Conservation (phyloP, 2,329 filamentous ascomycete genomes). For the Podosphaera aphanis region DNA sequence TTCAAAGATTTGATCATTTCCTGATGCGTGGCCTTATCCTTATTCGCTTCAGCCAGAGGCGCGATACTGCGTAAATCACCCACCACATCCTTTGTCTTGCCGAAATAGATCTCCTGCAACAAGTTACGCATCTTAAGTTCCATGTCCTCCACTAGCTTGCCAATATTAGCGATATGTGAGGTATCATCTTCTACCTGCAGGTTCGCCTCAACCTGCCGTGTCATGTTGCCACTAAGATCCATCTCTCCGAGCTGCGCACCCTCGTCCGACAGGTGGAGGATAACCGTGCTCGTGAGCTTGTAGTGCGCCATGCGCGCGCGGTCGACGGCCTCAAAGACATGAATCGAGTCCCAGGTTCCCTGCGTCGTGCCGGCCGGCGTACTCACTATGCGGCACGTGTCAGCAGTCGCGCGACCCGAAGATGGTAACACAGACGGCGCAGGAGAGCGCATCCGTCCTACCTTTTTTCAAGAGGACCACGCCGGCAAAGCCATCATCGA, state of each 20-base stretch:
- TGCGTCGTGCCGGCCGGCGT: conserved; percentile 40
- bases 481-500: conserved; percentile 93
- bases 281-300: conserved; percentile 92
- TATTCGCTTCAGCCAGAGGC: conserved; percentile 61
- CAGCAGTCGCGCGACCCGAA: neutral
- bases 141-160: conserved; percentile 92
- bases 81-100: conserved; percentile 96
- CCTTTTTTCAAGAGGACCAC: conserved; percentile 91
- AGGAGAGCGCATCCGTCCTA: conserved; percentile 19
- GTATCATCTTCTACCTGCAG: conserved; percentile 72
- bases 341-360: conserved; percentile 92
- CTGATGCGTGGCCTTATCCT: conserved; percentile 62
- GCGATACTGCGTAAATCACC: conserved; percentile 77
- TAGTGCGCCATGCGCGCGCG: conserved; percentile 82
- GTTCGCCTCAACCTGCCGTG: conserved; percentile 81
- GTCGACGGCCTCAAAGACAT: conserved; percentile 93
- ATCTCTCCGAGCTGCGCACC: conserved; percentile 52
- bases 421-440: neutral
- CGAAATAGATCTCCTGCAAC: conserved; percentile 96
- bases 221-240: conserved; percentile 95
- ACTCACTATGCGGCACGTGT: conserved; percentile 26
- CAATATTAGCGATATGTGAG: conserved; percentile 88
- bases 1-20: conserved; percentile 54
- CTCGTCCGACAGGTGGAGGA: conserved; percentile 58
- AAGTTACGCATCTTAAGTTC: conserved; percentile 98